Evolutionary conservation across 805 yeast genomes (phyloP).

Genomic region (Sugiyamaella floridensis): DNA sequence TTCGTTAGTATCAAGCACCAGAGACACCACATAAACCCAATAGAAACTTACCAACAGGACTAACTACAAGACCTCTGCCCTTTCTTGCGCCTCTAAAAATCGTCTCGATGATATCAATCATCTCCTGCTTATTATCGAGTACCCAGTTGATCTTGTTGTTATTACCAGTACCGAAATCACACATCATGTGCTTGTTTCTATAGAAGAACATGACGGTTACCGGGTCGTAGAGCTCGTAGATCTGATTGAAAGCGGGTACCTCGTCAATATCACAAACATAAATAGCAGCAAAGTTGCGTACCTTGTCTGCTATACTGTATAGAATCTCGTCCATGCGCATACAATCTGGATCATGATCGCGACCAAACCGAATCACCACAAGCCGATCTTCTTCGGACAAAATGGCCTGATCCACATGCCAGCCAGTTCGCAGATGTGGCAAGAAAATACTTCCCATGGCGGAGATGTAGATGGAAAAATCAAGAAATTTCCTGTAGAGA

Average conservation of each 20-base stretch:
- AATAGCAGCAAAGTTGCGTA: slow-evolving; percentile 79
- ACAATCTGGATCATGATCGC: slow-evolving; percentile 66
- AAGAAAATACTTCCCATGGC: slow-evolving; percentile 73
- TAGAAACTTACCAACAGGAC: slow-evolving; percentile 48
- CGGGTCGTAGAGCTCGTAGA: slow-evolving; percentile 88
- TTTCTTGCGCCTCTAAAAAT: slow-evolving; percentile 85
- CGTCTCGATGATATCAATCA: slow-evolving; percentile 85
- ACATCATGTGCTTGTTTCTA: slow-evolving; percentile 91
- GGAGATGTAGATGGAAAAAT: neutral
- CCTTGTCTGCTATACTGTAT: slow-evolving; percentile 71
- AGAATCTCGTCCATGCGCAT: slow-evolving; percentile 87
- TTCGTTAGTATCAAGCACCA: slow-evolving; percentile 2
- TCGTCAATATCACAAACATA: slow-evolving; percentile 83
- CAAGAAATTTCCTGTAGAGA: neutral
- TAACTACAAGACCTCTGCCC: slow-evolving; percentile 84
- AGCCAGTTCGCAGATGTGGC: slow-evolving; percentile 75
- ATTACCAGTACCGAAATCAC: slow-evolving; percentile 97
- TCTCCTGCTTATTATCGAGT: slow-evolving; percentile 71
- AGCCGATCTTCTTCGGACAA: slow-evolving; percentile 78
- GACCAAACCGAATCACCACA: slow-evolving; percentile 84
- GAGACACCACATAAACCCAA: neutral
- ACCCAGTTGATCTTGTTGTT: slow-evolving; percentile 88
- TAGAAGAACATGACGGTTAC: slow-evolving; percentile 90
- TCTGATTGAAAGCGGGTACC: slow-evolving; percentile 84
- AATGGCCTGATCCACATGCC: slow-evolving; percentile 98